Conservation (phyloP, 768 basidiomycete species). For the Termitomyces sp. region DNA sequence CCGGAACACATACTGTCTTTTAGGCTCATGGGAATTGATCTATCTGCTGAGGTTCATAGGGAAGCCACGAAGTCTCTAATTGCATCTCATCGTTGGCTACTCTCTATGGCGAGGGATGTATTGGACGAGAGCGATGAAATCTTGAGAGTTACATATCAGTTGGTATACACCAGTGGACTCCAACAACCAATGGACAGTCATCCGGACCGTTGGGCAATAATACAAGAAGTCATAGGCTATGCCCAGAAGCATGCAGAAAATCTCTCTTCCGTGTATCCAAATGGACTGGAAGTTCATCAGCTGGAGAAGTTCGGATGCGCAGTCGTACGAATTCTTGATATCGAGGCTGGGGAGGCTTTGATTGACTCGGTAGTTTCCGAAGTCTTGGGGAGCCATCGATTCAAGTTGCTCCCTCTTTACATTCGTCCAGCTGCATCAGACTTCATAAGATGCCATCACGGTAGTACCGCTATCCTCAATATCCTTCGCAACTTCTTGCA, state of each 20-base stretch:
- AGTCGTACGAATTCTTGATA: conserved; percentile 16
- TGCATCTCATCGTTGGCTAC: conserved; percentile 24
- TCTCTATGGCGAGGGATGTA: conserved; percentile 29
- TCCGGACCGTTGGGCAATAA: conserved; percentile 40
- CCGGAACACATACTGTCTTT: conserved; percentile 55
- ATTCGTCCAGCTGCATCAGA: conserved; percentile 14
- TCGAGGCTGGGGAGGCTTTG: conserved; percentile 13
- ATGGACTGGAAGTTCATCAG: conserved; percentile 16
- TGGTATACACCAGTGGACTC: conserved; percentile 42
- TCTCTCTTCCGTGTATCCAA: conserved; percentile 13
- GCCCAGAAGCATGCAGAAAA: conserved; percentile 13
- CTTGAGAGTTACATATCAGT: conserved; percentile 42
- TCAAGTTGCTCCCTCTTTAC: conserved; percentile 14
- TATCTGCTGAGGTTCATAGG: background rate
- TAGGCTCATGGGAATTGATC: conserved; percentile 42
- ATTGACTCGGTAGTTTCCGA: conserved; percentile 13
- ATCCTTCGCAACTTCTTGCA: conserved; percentile 12
- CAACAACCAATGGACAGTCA: conserved; percentile 34
- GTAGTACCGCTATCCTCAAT: background rate
- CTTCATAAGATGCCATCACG: conserved; percentile 19
- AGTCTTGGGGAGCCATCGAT: conserved; percentile 17
- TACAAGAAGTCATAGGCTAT: conserved; percentile 35
- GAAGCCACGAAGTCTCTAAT: conserved; percentile 20
- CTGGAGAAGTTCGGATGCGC: background rate
- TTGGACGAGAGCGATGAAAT: conserved; percentile 49